Evolutionary conservation across 805 yeast species (phyloP), one percentile per base, ranked within the genome.

Genomic region (Saturnispora sekii): DNA sequence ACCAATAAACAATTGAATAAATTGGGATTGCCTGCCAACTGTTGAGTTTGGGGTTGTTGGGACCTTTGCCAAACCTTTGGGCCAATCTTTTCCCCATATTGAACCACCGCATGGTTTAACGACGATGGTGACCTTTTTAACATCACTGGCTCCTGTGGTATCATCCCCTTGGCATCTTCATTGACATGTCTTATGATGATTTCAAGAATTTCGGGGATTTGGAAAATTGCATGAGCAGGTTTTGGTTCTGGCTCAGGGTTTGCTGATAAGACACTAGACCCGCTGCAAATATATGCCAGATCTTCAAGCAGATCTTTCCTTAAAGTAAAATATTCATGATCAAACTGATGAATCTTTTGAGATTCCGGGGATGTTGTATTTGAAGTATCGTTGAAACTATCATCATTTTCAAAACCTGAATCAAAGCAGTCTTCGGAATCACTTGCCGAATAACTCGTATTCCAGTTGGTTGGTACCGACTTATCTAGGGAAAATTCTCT

Each of bases 131-230:
- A 74, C 53, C 94, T 70, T 53, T 90, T 68, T 1, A 69, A 57
- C 39, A 84, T 82, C 0, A 76, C 59, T 12, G 62, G 59, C 54
- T 84, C 90, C 38, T 68, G 73, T 2, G 90, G 90, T n/a, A 79
- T 66, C 8, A 62, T 58, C 1, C 72, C 66, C 16, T 47, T 38
- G 41, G 56, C 61, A 48, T 70, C 74, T 21, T 65, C 61, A 46
- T 82, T 87, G n/a, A 82, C 81, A 56, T 68, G 76, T 21, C 67
- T 64, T 17, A 85, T 61, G 10, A 87, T 83, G 44, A 70, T 68
- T 48, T 68, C 61, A 12, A 87, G 66, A 43, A 87, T 80, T 60
- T 87, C 96, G 0, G 96, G 95, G 32, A 82, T 78, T 41, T 70
- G 67, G 55, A 87, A 82, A 8, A 87, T 81, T 12, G 30, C 12